These are phyloP conservation scores for Paramyrothecium roridum DNA, from an alignment of 2,329 filamentous ascomycete species.

Conservation along the genomic window DNA sequence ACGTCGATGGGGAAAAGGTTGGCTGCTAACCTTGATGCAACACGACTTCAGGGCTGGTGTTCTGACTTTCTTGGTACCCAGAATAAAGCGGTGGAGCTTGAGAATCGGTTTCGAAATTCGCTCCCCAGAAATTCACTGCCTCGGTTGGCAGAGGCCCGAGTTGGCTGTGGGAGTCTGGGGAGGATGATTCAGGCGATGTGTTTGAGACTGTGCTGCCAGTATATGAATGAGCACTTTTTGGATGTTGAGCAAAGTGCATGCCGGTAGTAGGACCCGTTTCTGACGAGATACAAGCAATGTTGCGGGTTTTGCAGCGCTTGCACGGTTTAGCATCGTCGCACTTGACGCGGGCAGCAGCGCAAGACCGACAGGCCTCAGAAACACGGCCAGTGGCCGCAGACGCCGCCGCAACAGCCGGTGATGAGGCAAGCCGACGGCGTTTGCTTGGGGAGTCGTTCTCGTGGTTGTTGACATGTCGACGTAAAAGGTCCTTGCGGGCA, in stretches of 20 bases:
- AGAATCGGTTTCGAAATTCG: neutral
- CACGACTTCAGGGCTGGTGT: constrained; percentile 15
- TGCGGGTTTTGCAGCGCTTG: constrained; percentile 44
- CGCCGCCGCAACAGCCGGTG: constrained; percentile 30
- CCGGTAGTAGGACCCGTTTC: constrained; percentile 36
- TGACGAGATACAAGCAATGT: constrained; percentile 38
- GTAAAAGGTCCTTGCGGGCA: constrained; percentile 50
- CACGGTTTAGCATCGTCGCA: constrained; percentile 55
- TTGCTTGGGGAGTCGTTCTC: constrained; percentile 46
- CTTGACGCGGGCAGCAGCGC: constrained; percentile 50
- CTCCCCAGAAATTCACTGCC: neutral
- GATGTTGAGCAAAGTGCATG: constrained; percentile 41
- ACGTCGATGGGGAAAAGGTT: no score
- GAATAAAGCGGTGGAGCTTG: neutral
- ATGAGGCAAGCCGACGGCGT: constrained; percentile 40
- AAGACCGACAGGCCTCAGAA: constrained; percentile 49
- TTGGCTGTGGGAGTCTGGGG: constrained; percentile 16
- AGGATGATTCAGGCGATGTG: constrained; percentile 14
- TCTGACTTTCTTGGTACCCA: constrained; percentile 25
- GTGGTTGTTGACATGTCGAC: constrained; percentile 50
- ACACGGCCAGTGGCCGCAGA: constrained; percentile 34
- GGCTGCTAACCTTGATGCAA: constrained; percentile 8
- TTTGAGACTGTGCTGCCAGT: constrained; percentile 5
- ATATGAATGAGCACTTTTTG: constrained; percentile 28
- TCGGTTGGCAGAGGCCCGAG: neutral